Conservation (phyloP, 345 rosid species). For the Lenwebbia sp. region DNA sequence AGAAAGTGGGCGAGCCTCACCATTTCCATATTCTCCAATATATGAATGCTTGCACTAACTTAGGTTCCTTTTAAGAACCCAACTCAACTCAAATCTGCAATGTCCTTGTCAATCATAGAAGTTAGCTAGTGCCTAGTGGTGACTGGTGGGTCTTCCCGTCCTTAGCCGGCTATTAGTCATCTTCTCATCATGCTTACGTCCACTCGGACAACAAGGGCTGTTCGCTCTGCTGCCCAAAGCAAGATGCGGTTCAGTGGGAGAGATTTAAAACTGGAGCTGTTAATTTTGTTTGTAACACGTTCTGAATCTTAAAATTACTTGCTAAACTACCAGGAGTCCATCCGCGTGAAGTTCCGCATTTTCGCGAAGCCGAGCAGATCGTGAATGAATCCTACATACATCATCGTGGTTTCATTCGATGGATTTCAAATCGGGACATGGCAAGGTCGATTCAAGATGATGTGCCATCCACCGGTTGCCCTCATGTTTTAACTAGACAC, state of each 20-base stretch:
- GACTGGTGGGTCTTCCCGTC: neutral
- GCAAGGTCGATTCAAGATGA: neutral
- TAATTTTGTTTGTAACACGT: neutral
- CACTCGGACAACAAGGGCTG: neutral
- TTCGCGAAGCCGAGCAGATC: neutral
- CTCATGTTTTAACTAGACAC: neutral
- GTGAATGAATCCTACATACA: neutral
- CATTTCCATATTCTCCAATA: neutral
- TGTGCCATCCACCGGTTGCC: neutral
- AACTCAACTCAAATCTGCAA: neutral
- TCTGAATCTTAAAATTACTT: neutral
- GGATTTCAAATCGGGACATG: neutral
- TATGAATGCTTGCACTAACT: neutral
- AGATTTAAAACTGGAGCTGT: neutral
- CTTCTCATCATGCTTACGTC: neutral
- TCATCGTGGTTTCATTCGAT: neutral
- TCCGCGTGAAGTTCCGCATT: neutral
- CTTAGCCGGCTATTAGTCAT: neutral
- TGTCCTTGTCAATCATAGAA: neutral
- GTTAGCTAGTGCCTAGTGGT: neutral
- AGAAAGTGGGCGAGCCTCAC: neutral
- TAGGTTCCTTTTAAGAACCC: neutral
- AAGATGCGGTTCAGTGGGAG: neutral
- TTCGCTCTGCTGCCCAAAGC: neutral
- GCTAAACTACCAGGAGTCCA: neutral